Percentiles rank a stretch among this genome's conserved stretches.
These are phyloP conservation scores for Sonneratia alba DNA, from an alignment of 345 rosid genomes.

Conservation along the genomic window DNA sequence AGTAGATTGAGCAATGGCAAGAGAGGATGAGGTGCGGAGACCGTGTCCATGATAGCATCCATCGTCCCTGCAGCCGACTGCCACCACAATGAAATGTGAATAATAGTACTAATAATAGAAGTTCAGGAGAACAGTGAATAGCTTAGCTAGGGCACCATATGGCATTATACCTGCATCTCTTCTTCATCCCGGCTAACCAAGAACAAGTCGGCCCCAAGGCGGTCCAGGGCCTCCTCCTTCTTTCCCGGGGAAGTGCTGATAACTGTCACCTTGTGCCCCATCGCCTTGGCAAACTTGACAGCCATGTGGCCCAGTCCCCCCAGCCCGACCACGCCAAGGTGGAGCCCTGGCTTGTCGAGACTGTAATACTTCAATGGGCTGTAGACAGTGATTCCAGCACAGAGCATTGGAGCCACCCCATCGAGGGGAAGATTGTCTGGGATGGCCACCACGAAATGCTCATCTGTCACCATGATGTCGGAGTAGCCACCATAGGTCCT, in stretches of 20 bases:
- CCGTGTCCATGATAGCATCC: conserved; percentile 39
- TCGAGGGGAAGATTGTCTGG: conserved; percentile 46
- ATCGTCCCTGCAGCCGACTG: conserved; percentile 22
- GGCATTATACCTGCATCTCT: conserved; percentile 25
- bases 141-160: too few species aligned
- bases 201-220: conserved; percentile 34
- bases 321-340: conserved; percentile 41
- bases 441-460: conserved; percentile 36
- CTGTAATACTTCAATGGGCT: conserved; percentile 48
- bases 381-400: conserved; percentile 65
- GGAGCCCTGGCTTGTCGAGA: conserved; percentile 24
- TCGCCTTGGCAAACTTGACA: conserved; percentile 42
- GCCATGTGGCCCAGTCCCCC: conserved; percentile 48
- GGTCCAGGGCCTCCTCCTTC: conserved; percentile 30
- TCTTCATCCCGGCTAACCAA: conserved; percentile 28
- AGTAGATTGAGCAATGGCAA: conserved; percentile 25
- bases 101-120: too few species aligned
- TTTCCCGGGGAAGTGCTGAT: conserved; percentile 39
- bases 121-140: too few species aligned
- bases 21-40: conserved; percentile 25
- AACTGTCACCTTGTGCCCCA: conserved; percentile 35
- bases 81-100: too few species aligned
- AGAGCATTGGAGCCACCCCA: conserved; percentile 47
- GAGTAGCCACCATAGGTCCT: conserved; percentile 27
- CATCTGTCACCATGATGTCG: conserved; percentile 34